Base-by-base conservation (phyloP, 1,139 yeast genomes). In the Yamadazyma diospyri region DNA sequence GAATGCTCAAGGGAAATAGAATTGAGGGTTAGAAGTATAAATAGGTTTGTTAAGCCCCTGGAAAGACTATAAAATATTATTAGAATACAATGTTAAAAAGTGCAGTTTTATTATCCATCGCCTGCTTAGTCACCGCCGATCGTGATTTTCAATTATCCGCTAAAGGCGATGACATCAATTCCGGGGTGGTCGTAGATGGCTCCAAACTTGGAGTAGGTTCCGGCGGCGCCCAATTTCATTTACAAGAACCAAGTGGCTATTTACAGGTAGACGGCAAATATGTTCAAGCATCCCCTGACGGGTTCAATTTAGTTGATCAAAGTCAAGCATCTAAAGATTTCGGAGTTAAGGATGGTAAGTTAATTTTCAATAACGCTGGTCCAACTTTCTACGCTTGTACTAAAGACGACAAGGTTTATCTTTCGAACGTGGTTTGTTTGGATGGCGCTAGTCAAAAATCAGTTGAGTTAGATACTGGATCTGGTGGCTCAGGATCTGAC, bases 221-320 rank as follows among this genome's bases (percentile, higher is more conserved):
- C 29, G 35, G 49, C 23, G 51, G 46, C 27, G 51, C 50, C 26
- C 47, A 25, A 10, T 44, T 59, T 39, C 36, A 39, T 36, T 59
- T 61, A 45, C 44, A 47, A 30, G 59, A 59, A 37, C 65, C 67
- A 29, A 44, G 54, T 36, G 65, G 64, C 14, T 55, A 42, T 44
- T 43, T 57, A 25, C 27, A 40, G 16, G 46, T 47, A 29, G 48
- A 39, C 27, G 59, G 53, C 17, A 29, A 47, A 33, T 48, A 50
- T 36, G 44, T 57, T 25, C 32, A 34, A 16, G 35, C 49, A 17
- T 27, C 41, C 27, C 45, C 50, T 4, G 39, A 33, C 4, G 48
- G 51, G 13, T 36, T 43, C 5, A 18, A 4, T 6, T 34, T 34
- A 11, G 26, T 34, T 16, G 28, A 33, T 17, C 23, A 33, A 23